A percentile compares a stretch with the other conserved stretches of the same genome.
Evolutionary conservation across 192 early-diverging fungal species (phyloP).

Genomic region (Mortierella claussenii): DNA sequence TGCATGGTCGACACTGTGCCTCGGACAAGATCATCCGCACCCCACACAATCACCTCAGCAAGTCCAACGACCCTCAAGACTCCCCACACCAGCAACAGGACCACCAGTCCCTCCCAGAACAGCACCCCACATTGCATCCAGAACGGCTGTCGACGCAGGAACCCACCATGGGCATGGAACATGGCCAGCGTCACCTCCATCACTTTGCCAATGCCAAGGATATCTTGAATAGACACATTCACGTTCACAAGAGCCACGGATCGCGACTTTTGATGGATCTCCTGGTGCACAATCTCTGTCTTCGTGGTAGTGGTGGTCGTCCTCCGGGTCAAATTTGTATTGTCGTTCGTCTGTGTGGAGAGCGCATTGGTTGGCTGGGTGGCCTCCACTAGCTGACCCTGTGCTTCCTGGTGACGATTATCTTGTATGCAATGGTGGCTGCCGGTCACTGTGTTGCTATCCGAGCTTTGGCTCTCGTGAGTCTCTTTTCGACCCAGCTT

Average conservation of each 20-base stretch:
- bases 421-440: too few species aligned
- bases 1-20: conserved; percentile 30
- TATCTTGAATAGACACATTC: conserved; percentile 27
- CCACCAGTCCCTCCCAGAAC: conserved; percentile 29
- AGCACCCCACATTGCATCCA: conserved; percentile 34
- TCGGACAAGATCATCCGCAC: conserved; percentile 45
- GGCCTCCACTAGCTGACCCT: not conserved
- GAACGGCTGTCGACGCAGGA: conserved; percentile 37
- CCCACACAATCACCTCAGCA: conserved; percentile 51
- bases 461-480: not conserved
- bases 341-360: too few species aligned
- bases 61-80: conserved; percentile 36
- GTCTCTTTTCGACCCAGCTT: conserved; percentile 5
- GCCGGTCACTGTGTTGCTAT: not conserved
- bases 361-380: too few species aligned
- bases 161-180: conserved; percentile 39
- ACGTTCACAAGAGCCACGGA: conserved; percentile 32
- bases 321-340: too few species aligned
- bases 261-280: conserved; percentile 35
- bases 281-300: conserved; percentile 28
- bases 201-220: conserved; percentile 39
- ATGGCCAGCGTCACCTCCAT: conserved; percentile 30
- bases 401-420: not conserved
- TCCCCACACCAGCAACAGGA: conserved; percentile 36
- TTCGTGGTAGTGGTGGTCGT: conserved; percentile 7